phyloP scores from a whole-genome alignment of 2,329 filamentous ascomycete genomes.

The Xylariales sp. region DNA sequence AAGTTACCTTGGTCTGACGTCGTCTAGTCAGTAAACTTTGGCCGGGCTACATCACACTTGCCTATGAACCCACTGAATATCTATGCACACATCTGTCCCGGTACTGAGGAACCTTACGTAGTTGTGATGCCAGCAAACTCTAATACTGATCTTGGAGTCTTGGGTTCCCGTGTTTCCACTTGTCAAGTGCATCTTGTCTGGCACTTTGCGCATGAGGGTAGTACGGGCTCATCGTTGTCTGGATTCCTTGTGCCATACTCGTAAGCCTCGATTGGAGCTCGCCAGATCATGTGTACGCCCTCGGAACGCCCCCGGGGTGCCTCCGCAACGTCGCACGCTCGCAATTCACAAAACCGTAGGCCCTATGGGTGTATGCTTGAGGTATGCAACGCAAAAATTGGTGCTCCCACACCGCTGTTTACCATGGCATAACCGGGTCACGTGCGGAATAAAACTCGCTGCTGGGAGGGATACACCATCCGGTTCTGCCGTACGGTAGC shows the following conservation, averaged over 20 bases:
- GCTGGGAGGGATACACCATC: neutral
- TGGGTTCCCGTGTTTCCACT: neutral
- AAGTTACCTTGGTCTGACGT: constrained; percentile 10
- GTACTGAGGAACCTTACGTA: neutral
- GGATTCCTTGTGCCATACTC: neutral
- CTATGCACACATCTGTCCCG: neutral
- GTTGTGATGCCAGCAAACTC: neutral
- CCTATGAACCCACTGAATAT: no score
- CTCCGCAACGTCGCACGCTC: neutral
- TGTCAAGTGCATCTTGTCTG: neutral
- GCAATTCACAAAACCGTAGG: neutral
- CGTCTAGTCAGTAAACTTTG: neutral
- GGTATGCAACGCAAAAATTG: neutral
- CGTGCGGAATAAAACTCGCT: no score
- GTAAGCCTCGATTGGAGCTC: neutral
- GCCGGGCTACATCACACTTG: no score
- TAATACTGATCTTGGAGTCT: neutral
- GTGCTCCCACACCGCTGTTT: neutral
- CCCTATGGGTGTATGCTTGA: neutral
- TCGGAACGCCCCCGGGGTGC: no score
- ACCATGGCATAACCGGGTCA: neutral
- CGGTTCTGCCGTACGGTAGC: neutral
- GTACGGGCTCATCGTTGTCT: no score
- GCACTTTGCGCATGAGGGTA: neutral
- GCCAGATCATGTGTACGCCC: neutral